Evolutionary conservation across 495 filamentous ascomycete genomes (phyloP).

Genomic region (Lophium mytilinum): DNA sequence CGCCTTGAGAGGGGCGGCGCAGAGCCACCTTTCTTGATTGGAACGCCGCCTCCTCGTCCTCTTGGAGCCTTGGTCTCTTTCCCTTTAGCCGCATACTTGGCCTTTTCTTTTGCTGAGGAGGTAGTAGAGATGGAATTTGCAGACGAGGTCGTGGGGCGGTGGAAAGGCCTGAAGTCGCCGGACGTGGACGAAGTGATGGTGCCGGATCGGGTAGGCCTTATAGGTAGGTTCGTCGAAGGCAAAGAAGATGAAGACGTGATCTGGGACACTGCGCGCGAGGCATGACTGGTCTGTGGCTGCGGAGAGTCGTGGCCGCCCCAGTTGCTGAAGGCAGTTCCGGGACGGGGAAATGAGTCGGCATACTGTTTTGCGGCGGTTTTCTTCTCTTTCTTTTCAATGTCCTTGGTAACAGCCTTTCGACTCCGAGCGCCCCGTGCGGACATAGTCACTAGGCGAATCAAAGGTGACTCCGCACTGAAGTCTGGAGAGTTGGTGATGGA

Average conservation of each 20-base stretch:
- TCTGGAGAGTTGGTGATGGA: too few relatives aligned
- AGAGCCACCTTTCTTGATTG: constrained; percentile 9
- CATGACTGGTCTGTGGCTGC: background rate
- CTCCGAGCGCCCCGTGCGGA: constrained; percentile 23
- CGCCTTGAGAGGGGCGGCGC: constrained; percentile 5
- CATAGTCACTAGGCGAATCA: constrained; percentile 15
- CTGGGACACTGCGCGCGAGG: background rate
- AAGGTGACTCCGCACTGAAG: background rate
- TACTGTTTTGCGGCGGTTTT: constrained; percentile 17
- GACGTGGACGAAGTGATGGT: constrained; percentile 11
- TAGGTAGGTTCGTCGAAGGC: background rate
- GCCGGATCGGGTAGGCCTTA: constrained; percentile 2
- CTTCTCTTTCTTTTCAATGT: constrained; percentile 29
- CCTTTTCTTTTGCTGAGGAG: constrained; percentile 19
- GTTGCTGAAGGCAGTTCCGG: constrained; percentile 16
- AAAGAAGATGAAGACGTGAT: too few relatives aligned
- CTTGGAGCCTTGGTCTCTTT: constrained; percentile 24
- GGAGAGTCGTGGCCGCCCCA: constrained; percentile 3
- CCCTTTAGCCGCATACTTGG: constrained; percentile 19
- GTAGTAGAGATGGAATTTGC: constrained; percentile 5
- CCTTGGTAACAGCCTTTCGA: constrained; percentile 24
- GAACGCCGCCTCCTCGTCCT: constrained; percentile 26
- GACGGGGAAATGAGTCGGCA: constrained; percentile 7
- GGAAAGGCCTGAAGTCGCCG: constrained; percentile 1
- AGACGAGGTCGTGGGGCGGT: constrained; percentile 8